A percentile compares a stretch with the other conserved stretches of the same genome.
Conservation (phyloP, 108 stramenopile species). For the Cyclotella cryptica region DNA sequence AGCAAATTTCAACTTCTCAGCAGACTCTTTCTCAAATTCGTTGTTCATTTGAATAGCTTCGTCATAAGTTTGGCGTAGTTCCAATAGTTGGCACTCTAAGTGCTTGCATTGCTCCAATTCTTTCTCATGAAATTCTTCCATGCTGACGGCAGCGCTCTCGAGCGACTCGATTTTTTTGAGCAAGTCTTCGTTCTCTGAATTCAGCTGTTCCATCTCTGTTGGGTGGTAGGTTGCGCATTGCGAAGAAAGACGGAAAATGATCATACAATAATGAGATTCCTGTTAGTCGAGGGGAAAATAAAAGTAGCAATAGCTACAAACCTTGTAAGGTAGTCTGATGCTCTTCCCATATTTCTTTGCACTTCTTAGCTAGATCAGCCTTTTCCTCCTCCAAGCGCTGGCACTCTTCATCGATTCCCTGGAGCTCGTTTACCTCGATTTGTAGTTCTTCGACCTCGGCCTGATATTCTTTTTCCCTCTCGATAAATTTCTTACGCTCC, state of each 20-base stretch:
- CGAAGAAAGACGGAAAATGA: not conserved
- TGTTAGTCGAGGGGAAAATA: not conserved
- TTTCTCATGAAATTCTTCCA: slow-evolving; percentile 1
- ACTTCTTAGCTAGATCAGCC: slow-evolving; percentile 12
- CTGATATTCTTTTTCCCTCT: slow-evolving; percentile 14
- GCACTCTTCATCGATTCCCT: slow-evolving; percentile 12
- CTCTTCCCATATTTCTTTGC: slow-evolving; percentile 21
- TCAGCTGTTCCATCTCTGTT: slow-evolving; percentile 24
- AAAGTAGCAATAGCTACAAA: slow-evolving; percentile 8
- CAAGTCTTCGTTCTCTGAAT: slow-evolving; percentile 27
- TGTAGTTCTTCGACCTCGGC: slow-evolving; percentile 14
- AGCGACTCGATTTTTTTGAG: slow-evolving; percentile 13
- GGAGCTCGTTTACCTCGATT: slow-evolving; percentile 11
- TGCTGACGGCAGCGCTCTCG: not conserved
- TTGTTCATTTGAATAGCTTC: slow-evolving; percentile 12
- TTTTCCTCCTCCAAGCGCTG: slow-evolving; percentile 25
- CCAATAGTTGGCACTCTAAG: not conserved
- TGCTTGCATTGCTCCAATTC: not conserved
- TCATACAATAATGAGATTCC: not conserved
- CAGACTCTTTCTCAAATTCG: not conserved
- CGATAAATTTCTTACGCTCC: not conserved
- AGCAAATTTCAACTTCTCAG: not conserved
- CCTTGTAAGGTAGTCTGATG: slow-evolving; percentile 21
- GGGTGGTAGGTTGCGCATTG: not conserved
- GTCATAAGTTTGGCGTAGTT: not conserved